Evolutionary conservation across 371 early-diverging fungal genomes (phyloP), one percentile per base, ranked within the genome.

Genomic region (Mucor plumbeus): DNA sequence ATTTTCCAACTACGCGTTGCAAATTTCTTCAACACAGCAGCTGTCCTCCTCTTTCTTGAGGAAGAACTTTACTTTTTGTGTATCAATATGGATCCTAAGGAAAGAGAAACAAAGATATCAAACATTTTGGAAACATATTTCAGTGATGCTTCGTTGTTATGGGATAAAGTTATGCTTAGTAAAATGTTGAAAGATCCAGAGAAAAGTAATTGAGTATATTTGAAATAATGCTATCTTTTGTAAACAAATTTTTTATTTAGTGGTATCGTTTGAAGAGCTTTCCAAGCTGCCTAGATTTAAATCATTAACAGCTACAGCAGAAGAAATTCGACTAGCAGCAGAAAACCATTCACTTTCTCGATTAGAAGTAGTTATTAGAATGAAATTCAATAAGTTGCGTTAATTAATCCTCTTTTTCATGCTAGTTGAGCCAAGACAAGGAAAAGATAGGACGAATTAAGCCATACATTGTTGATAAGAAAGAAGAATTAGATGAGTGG

Each of bases 51-150:
- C 31, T 21, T 53, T 53, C 53, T 31, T 4, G 19, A 31, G 13
- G 2, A 14, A 14, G 5, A 2, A 14, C 31, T 11, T 53, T 31
- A 31, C 31, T 31, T 31, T 50, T 31, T 26, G 14, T 31, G 13
- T 13, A 53, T 14, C 31, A 21, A 31, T 4, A 53, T 53, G 53
- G 6, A 14, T 31, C 19, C 14, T 31, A 6, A 26, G 11, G 53
- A 21, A 31, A 53, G 53, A 53, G 13, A 26, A 53, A 31, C 26
- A 34, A 75, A 76, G 50, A 64, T 76, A 15, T 48, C 65, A 5
- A 81, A 78, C 53, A 41, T 62, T n/a, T 61, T 81, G 9, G 79
- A 78, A 44, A 77, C 75, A 9, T 79, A 72, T 36, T 83, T 80
- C 47, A 80, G 80, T 60, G 83, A 83, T 71, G 77, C 79, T 31